These are phyloP conservation scores for Trametes versicolor DNA, from an alignment of 1,284 basidiomycete species.

Conservation along the genomic window DNA sequence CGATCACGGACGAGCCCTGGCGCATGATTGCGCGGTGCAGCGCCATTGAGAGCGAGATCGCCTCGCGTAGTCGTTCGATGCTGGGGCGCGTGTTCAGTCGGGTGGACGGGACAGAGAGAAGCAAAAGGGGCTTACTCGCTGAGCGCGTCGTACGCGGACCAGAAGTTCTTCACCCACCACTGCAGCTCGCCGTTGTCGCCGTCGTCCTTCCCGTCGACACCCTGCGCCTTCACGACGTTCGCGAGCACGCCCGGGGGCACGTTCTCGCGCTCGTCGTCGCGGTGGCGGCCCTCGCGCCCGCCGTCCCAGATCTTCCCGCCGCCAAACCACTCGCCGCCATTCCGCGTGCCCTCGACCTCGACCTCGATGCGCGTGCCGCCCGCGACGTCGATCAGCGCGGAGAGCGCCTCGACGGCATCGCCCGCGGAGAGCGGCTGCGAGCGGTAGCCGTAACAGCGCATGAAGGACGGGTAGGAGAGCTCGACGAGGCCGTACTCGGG, in stretches of 20 bases:
- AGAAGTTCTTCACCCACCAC: conserved; percentile 93
- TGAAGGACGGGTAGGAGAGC: conserved; percentile 93
- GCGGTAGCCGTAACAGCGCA: conserved; percentile 90
- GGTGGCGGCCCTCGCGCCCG: conserved; percentile 53
- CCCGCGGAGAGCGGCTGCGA: conserved; percentile 89
- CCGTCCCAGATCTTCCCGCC: conserved; percentile 77
- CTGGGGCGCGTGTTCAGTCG: conserved; percentile 49
- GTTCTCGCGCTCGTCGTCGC: conserved; percentile 58
- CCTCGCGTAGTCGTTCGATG: conserved; percentile 76
- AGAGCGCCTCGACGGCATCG: conserved; percentile 92
- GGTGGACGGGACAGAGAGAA: conserved; percentile 4
- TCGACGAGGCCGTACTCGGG: conserved; percentile 98
- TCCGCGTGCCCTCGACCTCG: conserved; percentile 83
- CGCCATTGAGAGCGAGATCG: conserved; percentile 89
- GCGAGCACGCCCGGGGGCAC: conserved; percentile 48
- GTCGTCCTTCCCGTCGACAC: conserved; percentile 48
- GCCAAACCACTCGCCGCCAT: conserved; percentile 93
- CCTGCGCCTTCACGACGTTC: conserved; percentile 37
- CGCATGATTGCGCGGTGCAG: conserved; percentile 93
- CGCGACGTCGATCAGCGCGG: conserved; percentile 91
- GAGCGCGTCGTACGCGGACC: conserved; percentile 92
- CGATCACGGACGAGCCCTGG: conserved; percentile 94
- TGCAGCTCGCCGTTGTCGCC: conserved; percentile 55
- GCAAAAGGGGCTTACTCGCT: conserved; percentile 72
- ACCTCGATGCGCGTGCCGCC: conserved; percentile 91